Base-by-base conservation (phyloP, 768 basidiomycete species). In the Russula lepida region DNA sequence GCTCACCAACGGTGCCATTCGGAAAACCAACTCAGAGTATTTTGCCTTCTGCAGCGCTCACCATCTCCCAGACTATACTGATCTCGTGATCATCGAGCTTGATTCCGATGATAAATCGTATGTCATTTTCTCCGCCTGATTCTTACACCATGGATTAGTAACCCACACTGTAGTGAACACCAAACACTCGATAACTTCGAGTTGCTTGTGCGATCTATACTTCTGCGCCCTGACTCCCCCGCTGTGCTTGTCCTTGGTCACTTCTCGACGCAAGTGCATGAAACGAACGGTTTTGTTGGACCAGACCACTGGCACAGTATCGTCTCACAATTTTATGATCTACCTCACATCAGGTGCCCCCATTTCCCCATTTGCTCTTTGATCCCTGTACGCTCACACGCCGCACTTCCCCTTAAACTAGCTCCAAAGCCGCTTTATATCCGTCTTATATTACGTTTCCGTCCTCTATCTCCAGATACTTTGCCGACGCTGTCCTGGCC, bases 271-370 rank as follows among this genome's bases (percentile, higher is more conserved):
- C 93, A 99, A 68, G 70, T 87, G 1, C 90, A 95, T 67, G 77
- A 81, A 39, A 73, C 79, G 23, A 77, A 91, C 68, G 95, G 94
- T 2, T 97, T 89, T 69, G 84, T 84, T 3, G 95, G 95, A 2
- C 89, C 95, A 1, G 95, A 97, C 69, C 84, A 92, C 68, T 85
- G 84, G 79, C 95, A 99, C 72, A 86, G 80, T 65, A 75, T 88
- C 59, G 94, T 98, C 1, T 91, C 97, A 1, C 93, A 95, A 70
- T 98, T 93, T 76, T 99, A 99, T 76, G 97, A 99, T 70, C 84
- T 98, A 28, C 95, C 95, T 0, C 92, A 98, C 71, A 77, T 99
- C 68, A 84, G 81, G 84, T 83, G 49, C 44, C 76, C 63, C 37
- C n/a, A 15, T 27, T 41, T 33, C 27, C 8, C 33, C 13, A 30